A percentile compares a stretch with the other conserved stretches of the same genome.
Evolutionary conservation across 805 yeast genomes (phyloP).

Genomic region (Saccharomycopsis sp.): DNA sequence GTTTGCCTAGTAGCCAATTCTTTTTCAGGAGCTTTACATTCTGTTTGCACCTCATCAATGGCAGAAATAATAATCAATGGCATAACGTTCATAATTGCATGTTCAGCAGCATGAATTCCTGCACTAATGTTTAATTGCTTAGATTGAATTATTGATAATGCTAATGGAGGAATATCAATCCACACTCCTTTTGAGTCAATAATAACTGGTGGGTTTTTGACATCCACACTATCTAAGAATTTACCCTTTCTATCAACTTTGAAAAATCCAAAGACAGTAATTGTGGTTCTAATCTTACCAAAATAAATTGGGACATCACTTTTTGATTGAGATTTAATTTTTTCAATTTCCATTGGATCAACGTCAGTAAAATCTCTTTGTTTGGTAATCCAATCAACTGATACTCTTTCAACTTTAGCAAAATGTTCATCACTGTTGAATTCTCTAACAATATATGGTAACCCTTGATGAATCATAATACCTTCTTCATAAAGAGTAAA

Average conservation of each 20-base stretch:
- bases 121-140: constrained; percentile 69
- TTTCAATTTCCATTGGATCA: constrained; percentile 70
- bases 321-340: constrained; percentile 40
- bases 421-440: constrained; percentile 67
- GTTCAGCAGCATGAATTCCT: constrained; percentile 95
- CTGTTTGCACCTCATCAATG: constrained; percentile 73
- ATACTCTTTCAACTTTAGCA: constrained; percentile 81
- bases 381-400: constrained; percentile 88
- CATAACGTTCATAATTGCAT: constrained; percentile 69
- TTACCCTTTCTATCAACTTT: constrained; percentile 67
- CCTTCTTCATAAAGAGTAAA: constrained; percentile 92
- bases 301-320: constrained; percentile 56
- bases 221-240: constrained; percentile 90
- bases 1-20: constrained; percentile 78
- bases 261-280: constrained; percentile 85
- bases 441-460: constrained; percentile 76
- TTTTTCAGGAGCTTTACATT: constrained; percentile 96
- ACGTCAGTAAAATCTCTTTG: constrained; percentile 92
- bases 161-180: constrained; percentile 73
- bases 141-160: constrained; percentile 43
- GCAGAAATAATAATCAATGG: constrained; percentile 68
- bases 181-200: constrained; percentile 74
- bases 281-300: constrained; percentile 66
- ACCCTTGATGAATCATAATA: constrained; percentile 88
- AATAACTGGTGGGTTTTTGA: constrained; percentile 73